These are phyloP conservation scores for Sechiopsis laciniata DNA, from an alignment of 306 rosid species.

Conservation along the genomic window DNA sequence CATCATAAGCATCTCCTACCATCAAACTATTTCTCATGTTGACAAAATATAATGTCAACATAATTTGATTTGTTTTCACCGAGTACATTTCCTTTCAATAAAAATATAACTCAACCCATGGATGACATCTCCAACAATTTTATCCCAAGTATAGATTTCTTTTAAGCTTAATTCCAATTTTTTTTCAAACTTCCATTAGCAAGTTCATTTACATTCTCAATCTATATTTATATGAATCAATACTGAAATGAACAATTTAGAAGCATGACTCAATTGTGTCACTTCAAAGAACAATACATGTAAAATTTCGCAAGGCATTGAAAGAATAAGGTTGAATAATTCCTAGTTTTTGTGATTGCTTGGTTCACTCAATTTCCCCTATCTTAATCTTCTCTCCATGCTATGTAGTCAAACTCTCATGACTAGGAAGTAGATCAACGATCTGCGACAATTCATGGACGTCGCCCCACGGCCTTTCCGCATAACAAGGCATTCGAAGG, in stretches of 20 bases:
- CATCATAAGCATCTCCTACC: too few relatives aligned
- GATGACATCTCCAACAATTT: background rate
- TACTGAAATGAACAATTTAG: background rate
- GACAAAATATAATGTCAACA: too few relatives aligned
- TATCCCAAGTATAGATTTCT: background rate
- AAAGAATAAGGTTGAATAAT: conserved; percentile 9
- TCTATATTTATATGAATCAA: background rate
- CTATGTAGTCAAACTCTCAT: conserved; percentile 49
- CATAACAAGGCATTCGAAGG: conserved; percentile 72
- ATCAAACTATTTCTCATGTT: too few relatives aligned
- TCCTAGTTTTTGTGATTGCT: background rate
- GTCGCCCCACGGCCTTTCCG: conserved; percentile 73
- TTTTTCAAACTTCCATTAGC: background rate
- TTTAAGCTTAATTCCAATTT: background rate
- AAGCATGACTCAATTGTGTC: background rate
- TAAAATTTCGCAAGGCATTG: background rate
- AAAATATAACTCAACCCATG: too few relatives aligned
- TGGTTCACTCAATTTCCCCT: background rate
- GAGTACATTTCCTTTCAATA: too few relatives aligned
- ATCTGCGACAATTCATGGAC: conserved; percentile 20
- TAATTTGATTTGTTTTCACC: too few relatives aligned
- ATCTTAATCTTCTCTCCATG: conserved; percentile 1
- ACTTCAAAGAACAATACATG: conserved; percentile 14
- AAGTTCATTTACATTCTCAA: background rate
- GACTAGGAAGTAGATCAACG: conserved; percentile 26